Conservation (phyloP, 805 yeast genomes). For the Ogataea nitratoaversa region DNA sequence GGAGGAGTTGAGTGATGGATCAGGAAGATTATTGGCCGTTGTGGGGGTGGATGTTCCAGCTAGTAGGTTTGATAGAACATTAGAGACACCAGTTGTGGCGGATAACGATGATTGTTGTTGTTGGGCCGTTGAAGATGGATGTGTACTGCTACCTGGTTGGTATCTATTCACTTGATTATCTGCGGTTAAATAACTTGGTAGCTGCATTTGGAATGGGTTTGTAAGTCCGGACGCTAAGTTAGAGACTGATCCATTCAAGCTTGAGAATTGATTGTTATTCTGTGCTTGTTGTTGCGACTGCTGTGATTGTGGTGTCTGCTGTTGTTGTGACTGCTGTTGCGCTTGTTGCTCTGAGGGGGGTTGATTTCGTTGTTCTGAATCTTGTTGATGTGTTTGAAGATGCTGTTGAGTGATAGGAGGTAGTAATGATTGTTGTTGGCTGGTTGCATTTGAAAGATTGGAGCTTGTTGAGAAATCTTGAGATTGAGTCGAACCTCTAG, state of each 20-base stretch:
- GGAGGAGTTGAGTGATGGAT: background rate
- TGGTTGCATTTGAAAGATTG: too few species aligned
- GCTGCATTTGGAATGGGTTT: conserved; percentile 1
- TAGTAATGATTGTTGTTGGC: conserved; percentile 2
- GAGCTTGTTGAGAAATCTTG: background rate
- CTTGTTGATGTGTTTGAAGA: conserved; percentile 1
- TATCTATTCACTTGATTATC: conserved; percentile 9
- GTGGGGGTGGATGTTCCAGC: background rate
- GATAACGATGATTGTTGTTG: background rate
- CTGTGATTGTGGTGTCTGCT: conserved; percentile 3
- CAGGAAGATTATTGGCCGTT: background rate
- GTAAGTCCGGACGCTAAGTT: conserved; percentile 1
- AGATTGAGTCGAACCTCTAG: background rate
- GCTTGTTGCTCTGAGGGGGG: background rate
- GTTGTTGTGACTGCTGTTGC: conserved; percentile 2
- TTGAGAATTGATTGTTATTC: background rate
- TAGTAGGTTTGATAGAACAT: too few species aligned
- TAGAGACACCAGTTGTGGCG: too few species aligned
- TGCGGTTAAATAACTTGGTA: conserved; percentile 4
- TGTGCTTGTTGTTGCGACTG: conserved; percentile 1
- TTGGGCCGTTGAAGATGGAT: background rate
- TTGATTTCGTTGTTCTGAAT: background rate
- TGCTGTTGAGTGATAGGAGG: too few species aligned
- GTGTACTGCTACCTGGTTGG: background rate
- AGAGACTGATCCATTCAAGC: conserved; percentile 2